Evolutionary conservation across 2,329 filamentous ascomycete species (phyloP).

Genomic region (Diplodia seriata): DNA sequence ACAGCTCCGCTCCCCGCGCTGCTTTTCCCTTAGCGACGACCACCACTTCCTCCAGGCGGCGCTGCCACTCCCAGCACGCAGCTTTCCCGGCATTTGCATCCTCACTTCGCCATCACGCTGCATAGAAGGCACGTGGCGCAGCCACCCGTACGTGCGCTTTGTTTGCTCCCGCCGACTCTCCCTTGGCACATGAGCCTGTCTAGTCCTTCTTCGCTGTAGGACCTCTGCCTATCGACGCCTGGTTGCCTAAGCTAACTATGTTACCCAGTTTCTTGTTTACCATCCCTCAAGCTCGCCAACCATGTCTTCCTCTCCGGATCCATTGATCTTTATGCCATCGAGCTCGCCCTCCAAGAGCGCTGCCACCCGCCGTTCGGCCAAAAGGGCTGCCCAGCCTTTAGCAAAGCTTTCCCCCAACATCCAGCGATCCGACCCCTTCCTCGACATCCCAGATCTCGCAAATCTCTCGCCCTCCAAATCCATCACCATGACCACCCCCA

Average conservation of each 20-base stretch:
- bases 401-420: conserved; percentile 22
- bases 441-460: conserved; percentile 9
- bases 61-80: background rate
- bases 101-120: background rate
- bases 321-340: conserved; percentile 38
- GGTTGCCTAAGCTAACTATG: background rate
- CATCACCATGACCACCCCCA: conserved; percentile 53
- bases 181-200: background rate
- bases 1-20: conserved; percentile 1
- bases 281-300: background rate
- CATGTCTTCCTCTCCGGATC: conserved; percentile 46
- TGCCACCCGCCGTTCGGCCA: conserved; percentile 6
- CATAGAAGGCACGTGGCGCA: background rate
- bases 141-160: conserved; percentile 11
- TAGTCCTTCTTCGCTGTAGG: background rate
- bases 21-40: conserved; percentile 6
- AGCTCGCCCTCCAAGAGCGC: conserved; percentile 25
- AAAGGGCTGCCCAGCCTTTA: conserved; percentile 19
- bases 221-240: background rate
- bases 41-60: background rate
- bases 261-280: too few relatives aligned
- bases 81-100: too few relatives aligned
- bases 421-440: conserved; percentile 23
- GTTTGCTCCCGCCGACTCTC: background rate
- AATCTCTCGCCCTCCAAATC: conserved; percentile 52